phyloP scores from a whole-genome alignment of 1,284 basidiomycete species.

The Wallemia hederae region DNA sequence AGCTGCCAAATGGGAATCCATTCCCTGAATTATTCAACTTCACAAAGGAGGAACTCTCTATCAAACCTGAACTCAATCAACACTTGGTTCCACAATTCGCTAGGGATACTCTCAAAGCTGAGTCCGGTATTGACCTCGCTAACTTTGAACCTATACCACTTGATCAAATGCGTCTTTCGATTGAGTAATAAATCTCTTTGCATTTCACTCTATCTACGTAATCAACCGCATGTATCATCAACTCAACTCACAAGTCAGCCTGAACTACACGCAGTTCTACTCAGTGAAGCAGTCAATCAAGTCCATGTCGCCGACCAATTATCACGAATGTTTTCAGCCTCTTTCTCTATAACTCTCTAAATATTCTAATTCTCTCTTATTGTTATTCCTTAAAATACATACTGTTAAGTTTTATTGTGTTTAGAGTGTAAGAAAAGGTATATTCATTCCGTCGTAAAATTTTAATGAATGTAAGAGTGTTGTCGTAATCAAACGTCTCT shows the following conservation, averaged over 20 bases:
- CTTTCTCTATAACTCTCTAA: background rate
- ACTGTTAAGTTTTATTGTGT: background rate
- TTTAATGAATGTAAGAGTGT: too few species aligned
- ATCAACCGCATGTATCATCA: background rate
- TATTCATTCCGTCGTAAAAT: background rate
- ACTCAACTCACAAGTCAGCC: background rate
- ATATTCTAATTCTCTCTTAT: too few species aligned
- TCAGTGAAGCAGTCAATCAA: background rate
- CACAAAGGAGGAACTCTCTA: constrained; percentile 37
- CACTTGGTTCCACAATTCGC: background rate
- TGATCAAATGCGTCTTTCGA: constrained; percentile 14
- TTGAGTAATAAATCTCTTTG: constrained; percentile 10
- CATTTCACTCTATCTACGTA: background rate
- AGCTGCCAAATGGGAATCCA: constrained; percentile 89
- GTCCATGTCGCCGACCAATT: background rate
- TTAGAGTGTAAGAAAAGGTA: background rate
- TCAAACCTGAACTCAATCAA: background rate
- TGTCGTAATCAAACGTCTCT: too few species aligned
- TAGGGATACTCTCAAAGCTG: background rate
- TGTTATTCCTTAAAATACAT: too few species aligned
- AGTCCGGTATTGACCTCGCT: background rate
- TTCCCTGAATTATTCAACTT: constrained; percentile 88
- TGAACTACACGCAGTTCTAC: too few species aligned
- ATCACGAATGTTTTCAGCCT: background rate
- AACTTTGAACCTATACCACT: constrained; percentile 16